Evolutionary conservation across 495 filamentous ascomycete genomes (phyloP).

Genomic region (Penicillium crystallinum): DNA sequence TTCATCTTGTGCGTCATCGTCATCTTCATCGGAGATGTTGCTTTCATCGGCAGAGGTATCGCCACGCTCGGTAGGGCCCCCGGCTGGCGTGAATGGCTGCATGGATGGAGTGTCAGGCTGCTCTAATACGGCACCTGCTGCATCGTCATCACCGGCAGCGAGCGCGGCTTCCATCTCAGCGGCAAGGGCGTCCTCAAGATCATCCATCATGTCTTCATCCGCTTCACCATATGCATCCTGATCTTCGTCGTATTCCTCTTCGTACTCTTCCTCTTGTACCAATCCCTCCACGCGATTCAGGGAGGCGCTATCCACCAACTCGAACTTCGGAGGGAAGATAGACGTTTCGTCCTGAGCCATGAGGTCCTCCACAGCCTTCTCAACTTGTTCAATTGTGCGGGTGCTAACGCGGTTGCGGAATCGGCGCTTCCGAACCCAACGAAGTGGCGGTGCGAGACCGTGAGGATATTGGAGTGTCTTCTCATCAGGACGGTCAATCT

Average conservation of each 20-base stretch:
- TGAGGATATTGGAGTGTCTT: constrained; percentile 77
- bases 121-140: constrained; percentile 11
- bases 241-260: constrained; percentile 49
- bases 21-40: constrained; percentile 56
- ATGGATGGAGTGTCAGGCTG: constrained; percentile 32
- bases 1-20: constrained; percentile 56
- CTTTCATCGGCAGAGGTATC: constrained; percentile 45
- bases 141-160: constrained; percentile 44
- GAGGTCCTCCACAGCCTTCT: constrained; percentile 73
- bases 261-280: constrained; percentile 39
- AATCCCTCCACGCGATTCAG: constrained; percentile 47
- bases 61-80: constrained; percentile 6
- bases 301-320: constrained; percentile 58
- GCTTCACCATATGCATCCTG: constrained; percentile 53
- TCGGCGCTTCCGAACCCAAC: constrained; percentile 74
- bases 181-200: constrained; percentile 53
- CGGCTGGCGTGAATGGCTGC: constrained; percentile 36
- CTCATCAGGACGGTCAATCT: constrained; percentile 54
- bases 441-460: constrained; percentile 87
- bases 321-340: constrained; percentile 51
- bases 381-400: constrained; percentile 82
- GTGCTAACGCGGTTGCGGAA: constrained; percentile 76
- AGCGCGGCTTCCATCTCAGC: constrained; percentile 52
- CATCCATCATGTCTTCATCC: constrained; percentile 47
- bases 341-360: constrained; percentile 60